Percentiles rank a stretch among this genome's conserved stretches.
These are phyloP conservation scores for Trametes sp. DNA, from an alignment of 1,284 basidiomycete species.

Conservation along the genomic window DNA sequence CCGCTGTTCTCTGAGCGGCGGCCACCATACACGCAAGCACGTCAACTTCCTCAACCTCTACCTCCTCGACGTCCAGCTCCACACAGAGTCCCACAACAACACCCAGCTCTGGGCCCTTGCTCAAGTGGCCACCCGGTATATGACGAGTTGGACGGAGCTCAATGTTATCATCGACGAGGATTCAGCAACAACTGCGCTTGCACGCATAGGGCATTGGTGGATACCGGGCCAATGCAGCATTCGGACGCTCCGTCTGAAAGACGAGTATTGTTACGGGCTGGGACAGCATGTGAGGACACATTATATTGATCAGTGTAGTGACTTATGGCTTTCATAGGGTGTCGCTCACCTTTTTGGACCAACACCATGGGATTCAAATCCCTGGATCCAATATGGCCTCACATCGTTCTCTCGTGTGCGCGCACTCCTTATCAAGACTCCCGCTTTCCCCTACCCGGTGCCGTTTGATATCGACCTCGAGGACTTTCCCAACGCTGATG, in stretches of 20 bases:
- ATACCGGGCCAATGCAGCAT: background rate
- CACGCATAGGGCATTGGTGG: background rate
- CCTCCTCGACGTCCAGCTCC: background rate
- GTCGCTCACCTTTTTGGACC: background rate
- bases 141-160: slow-evolving; percentile 1
- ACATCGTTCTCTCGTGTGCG: background rate
- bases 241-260: background rate
- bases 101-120: background rate
- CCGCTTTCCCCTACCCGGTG: slow-evolving; percentile 1
- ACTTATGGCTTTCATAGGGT: background rate
- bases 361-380: background rate
- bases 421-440: slow-evolving; percentile 1
- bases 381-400: background rate
- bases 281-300: background rate
- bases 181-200: background rate
- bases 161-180: background rate
- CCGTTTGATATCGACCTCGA: slow-evolving; percentile 3
- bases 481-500: background rate
- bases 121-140: background rate
- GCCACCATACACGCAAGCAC: background rate
- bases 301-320: background rate
- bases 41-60: slow-evolving; percentile 4
- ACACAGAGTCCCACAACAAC: background rate
- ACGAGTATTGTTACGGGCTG: background rate
- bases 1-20: background rate